These are phyloP conservation scores for Pseudocercospora musae DNA, from an alignment of 2,329 filamentous ascomycete species.

Conservation along the genomic window DNA sequence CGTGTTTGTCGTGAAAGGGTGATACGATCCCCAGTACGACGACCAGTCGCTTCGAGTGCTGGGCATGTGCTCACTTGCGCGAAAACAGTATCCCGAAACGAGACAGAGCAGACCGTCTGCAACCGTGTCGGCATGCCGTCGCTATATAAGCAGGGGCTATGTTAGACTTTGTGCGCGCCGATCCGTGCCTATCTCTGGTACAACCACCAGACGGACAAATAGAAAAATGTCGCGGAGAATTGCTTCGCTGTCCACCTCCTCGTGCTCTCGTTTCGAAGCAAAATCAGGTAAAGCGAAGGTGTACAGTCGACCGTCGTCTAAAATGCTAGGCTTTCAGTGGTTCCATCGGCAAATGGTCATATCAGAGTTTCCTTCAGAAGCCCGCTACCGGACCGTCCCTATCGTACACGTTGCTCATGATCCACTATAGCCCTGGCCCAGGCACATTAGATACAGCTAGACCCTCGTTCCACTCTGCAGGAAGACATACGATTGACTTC, in stretches of 20 bases:
- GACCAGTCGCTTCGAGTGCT: neutral
- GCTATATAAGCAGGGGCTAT: neutral
- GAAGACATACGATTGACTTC: neutral
- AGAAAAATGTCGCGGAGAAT: neutral
- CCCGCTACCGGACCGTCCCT: neutral
- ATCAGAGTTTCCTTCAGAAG: neutral
- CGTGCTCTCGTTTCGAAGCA: neutral
- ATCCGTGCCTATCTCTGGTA: neutral
- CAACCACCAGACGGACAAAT: neutral
- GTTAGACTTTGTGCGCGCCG: neutral
- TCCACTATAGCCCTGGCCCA: neutral
- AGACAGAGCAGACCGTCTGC: neutral
- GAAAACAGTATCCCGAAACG: neutral
- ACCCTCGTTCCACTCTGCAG: slow-evolving; percentile 3
- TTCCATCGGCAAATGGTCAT: neutral
- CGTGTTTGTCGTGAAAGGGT: too few species aligned
- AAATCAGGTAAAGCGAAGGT: neutral
- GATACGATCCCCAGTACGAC: neutral
- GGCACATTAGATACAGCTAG: slow-evolving; percentile 1
- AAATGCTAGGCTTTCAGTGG: neutral
- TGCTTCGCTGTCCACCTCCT: neutral
- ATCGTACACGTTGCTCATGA: neutral
- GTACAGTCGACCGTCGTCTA: neutral
- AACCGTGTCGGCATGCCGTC: neutral
- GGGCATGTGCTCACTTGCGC: neutral